phyloP scores from a whole-genome alignment of 2,329 filamentous ascomycete species.

The Paecilomyces niveus region DNA sequence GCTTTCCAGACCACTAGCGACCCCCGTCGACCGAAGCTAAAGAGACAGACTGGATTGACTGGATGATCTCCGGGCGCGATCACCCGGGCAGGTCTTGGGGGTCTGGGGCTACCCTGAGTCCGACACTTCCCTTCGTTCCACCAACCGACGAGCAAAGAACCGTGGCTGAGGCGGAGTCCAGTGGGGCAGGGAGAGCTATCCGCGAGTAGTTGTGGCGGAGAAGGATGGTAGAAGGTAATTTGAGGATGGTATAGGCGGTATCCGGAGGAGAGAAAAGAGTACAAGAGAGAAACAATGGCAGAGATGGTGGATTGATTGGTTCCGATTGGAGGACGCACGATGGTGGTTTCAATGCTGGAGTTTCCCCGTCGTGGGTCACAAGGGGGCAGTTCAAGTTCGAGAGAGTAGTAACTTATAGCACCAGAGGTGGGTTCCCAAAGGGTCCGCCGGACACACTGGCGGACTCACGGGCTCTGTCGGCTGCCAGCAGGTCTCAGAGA shows the following conservation, averaged over 20 bases:
- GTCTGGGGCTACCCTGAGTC: not conserved
- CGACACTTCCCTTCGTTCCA: not conserved
- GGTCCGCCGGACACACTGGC: not conserved
- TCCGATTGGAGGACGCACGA: not conserved
- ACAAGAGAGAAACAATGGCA: not conserved
- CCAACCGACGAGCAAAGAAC: not conserved
- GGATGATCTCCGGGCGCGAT: constrained; percentile 1
- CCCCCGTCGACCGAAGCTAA: not conserved
- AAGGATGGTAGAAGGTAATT: not conserved
- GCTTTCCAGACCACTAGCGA: not conserved
- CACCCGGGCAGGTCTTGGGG: not conserved
- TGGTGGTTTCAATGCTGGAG: not conserved
- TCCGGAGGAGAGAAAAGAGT: not conserved
- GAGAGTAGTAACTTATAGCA: not conserved
- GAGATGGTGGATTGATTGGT: not conserved
- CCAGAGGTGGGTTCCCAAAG: not conserved
- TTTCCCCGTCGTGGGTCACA: not conserved
- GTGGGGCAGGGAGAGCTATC: not conserved
- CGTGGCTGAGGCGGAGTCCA: not conserved
- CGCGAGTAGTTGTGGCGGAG: not conserved
- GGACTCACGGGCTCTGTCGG: not conserved
- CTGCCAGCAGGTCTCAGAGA: not conserved
- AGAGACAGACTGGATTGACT: not conserved
- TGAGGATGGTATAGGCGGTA: too few species aligned
- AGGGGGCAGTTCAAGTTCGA: not conserved